Percentiles rank a stretch among this genome's conserved stretches.
Evolutionary conservation across 2,329 filamentous ascomycete species (phyloP).

Genomic region (Epicoccum nigrum): DNA sequence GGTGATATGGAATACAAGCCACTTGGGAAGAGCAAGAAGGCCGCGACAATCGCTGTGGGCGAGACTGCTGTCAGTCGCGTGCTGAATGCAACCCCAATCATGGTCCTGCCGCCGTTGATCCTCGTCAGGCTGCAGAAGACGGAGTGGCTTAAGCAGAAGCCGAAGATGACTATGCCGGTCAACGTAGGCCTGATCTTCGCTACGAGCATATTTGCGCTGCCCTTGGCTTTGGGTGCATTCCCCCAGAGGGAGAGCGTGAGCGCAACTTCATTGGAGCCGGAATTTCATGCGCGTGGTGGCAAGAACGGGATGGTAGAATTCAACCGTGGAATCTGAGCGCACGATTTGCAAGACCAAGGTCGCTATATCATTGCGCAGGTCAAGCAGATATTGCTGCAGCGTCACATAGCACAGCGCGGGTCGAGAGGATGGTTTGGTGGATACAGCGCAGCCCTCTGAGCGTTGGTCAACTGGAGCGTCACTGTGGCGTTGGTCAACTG

Average conservation of each 20-base stretch:
- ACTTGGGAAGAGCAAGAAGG: conserved; percentile 85
- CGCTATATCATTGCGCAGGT: no score
- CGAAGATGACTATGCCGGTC: conserved; percentile 76
- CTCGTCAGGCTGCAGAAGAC: conserved; percentile 84
- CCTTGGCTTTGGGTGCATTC: conserved; percentile 88
- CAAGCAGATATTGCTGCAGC: neutral
- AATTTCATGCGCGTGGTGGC: conserved; percentile 84
- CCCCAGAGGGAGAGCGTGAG: conserved; percentile 86
- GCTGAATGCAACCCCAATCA: conserved; percentile 93
- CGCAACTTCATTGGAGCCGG: conserved; percentile 77
- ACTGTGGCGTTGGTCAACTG: conserved; percentile 3
- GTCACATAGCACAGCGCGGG: no score
- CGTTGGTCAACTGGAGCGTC: conserved; percentile 13
- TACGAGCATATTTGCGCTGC: conserved; percentile 87
- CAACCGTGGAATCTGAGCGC: conserved; percentile 83
- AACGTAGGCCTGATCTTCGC: conserved; percentile 87
- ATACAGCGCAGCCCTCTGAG: neutral
- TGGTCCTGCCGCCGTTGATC: conserved; percentile 90
- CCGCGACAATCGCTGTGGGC: conserved; percentile 85
- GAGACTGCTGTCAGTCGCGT: conserved; percentile 93
- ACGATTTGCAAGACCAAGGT: neutral
- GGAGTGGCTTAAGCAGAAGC: conserved; percentile 79
- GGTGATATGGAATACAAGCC: conserved; percentile 65
- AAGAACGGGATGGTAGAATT: conserved; percentile 88
- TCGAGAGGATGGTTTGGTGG: no score